Conservation (phyloP, 2,329 filamentous ascomycete species). For the Penicillium sclerotiorum region DNA sequence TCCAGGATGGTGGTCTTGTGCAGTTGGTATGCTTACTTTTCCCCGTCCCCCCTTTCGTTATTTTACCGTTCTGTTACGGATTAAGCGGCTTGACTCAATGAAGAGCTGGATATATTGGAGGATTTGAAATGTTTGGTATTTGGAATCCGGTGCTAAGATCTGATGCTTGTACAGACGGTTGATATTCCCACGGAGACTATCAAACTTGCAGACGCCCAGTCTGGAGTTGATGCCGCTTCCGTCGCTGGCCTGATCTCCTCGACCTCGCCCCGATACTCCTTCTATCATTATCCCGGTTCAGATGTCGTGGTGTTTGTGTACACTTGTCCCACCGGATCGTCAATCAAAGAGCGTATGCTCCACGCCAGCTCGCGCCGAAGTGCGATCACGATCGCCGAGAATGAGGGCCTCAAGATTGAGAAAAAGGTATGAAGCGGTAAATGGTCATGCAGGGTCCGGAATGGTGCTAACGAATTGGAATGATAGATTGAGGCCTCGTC, state of each 20-base stretch:
- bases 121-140: no score
- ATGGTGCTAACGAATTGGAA: constrained; percentile 22
- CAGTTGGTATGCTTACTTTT: constrained; percentile 48
- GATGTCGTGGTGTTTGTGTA: constrained; percentile 62
- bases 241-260: constrained; percentile 54
- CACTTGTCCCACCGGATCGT: constrained; percentile 62
- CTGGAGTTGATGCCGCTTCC: constrained; percentile 45
- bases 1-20: constrained; percentile 47
- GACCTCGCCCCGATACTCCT: constrained; percentile 61
- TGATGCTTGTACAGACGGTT: constrained; percentile 38
- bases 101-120: background rate
- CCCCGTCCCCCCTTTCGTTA: background rate
- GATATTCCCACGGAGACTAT: constrained; percentile 57
- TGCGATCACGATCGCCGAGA: constrained; percentile 57
- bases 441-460: constrained; percentile 2
- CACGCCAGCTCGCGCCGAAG: constrained; percentile 62
- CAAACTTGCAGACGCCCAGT: constrained; percentile 51
- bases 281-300: constrained; percentile 58
- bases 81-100: background rate
- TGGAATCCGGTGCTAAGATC: constrained; percentile 25
- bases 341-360: constrained; percentile 68
- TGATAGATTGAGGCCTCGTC: constrained; percentile 60
- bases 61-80: background rate
- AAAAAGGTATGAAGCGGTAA: constrained; percentile 53
- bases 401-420: constrained; percentile 58